These are phyloP conservation scores for Leccinum subspadiceum DNA, from an alignment of 1,284 basidiomycete genomes.

Conservation along the genomic window DNA sequence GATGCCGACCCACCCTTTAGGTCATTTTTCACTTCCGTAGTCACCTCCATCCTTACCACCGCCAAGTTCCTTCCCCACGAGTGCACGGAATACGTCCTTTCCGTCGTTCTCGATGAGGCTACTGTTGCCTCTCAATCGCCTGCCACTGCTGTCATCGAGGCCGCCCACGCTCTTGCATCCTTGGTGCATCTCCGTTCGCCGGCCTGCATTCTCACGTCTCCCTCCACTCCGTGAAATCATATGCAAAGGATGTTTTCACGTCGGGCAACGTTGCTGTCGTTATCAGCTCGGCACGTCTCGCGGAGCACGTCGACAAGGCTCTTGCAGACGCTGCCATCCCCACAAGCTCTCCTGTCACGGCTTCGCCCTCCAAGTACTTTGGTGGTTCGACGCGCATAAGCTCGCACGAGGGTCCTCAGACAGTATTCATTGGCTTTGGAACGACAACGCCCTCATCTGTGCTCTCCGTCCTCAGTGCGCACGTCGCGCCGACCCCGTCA, in stretches of 20 bases:
- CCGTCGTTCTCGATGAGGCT: constrained; percentile 71
- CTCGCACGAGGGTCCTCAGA: constrained; percentile 62
- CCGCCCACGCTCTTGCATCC: constrained; percentile 84
- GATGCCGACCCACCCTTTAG: constrained; percentile 39
- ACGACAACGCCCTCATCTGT: constrained; percentile 63
- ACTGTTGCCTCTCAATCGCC: constrained; percentile 59
- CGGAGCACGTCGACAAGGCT: constrained; percentile 70
- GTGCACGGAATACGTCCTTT: constrained; percentile 82
- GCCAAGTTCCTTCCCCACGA: constrained; percentile 86
- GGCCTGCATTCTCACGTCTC: constrained; percentile 65
- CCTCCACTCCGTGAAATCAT: constrained; percentile 69
- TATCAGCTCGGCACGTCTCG: constrained; percentile 70
- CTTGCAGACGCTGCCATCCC: constrained; percentile 51
- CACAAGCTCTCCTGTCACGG: constrained; percentile 39
- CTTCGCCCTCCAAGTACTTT: constrained; percentile 62
- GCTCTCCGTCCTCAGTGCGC: constrained; percentile 73
- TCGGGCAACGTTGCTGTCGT: constrained; percentile 82
- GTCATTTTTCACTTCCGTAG: constrained; percentile 82
- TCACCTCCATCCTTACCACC: constrained; percentile 80
- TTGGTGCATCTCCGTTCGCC: constrained; percentile 87
- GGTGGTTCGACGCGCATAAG: constrained; percentile 81
- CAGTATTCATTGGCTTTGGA: constrained; percentile 83
- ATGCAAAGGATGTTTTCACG: constrained; percentile 70
- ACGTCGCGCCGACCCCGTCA: constrained; percentile 69
- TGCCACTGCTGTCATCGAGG: constrained; percentile 61